Conservation (phyloP, 2,329 filamentous ascomycete genomes). For the Pezicula radicicola region DNA sequence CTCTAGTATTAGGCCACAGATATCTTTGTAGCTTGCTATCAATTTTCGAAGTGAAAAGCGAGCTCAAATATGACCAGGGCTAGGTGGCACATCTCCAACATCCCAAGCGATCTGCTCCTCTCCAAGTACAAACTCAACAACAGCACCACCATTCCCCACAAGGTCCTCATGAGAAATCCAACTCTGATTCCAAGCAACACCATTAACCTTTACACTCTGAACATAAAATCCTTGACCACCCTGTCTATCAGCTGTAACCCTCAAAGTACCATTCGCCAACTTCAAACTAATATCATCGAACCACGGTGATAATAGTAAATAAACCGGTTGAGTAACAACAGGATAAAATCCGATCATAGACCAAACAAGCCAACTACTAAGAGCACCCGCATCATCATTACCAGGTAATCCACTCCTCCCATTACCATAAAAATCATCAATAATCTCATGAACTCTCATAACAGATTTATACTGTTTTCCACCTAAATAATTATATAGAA, state of each 20-base stretch:
- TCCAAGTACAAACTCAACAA: conserved; percentile 16
- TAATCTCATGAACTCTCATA: conserved; percentile 30
- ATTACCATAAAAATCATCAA: conserved; percentile 38
- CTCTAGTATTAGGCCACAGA: too few relatives aligned
- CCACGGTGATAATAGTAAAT: conserved; percentile 47
- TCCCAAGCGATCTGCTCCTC: conserved; percentile 11
- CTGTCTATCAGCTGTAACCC: conserved; percentile 43
- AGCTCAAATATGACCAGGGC: conserved; percentile 23
- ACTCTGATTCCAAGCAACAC: conserved; percentile 12
- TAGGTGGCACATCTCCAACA: conserved; percentile 14
- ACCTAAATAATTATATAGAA: conserved; percentile 50
- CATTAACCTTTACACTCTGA: conserved; percentile 16
- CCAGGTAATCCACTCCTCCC: conserved; percentile 38
- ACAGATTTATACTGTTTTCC: conserved; percentile 33
- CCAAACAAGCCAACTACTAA: conserved; percentile 49
- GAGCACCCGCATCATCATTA: conserved; percentile 42
- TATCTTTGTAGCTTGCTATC: too few relatives aligned
- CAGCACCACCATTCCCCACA: conserved; percentile 17
- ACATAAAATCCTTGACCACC: conserved; percentile 45
- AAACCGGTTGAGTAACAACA: conserved; percentile 54
- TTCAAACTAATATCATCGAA: conserved; percentile 35
- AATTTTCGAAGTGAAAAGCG: too few relatives aligned
- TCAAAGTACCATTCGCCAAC: conserved; percentile 30
- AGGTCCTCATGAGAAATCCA: conserved; percentile 17
- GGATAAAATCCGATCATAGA: conserved; percentile 51